Evolutionary conservation across 345 rosid species (phyloP).

Genomic region (Brassica juncea): DNA sequence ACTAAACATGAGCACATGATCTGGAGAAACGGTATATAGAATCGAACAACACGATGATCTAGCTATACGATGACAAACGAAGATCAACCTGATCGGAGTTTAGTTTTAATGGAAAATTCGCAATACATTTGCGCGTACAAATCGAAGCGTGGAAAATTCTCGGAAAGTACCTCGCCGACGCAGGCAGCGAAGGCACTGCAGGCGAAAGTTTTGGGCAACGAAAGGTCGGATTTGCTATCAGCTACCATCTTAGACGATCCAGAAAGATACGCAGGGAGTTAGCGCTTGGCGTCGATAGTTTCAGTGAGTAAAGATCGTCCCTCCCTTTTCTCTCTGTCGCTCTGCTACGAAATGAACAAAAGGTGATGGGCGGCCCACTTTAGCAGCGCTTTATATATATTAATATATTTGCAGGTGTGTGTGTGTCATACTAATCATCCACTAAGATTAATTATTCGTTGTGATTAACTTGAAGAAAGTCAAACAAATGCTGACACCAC

Average conservation of each 20-base stretch:
- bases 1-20: neutral
- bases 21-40: neutral
- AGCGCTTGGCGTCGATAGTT: conserved; percentile 16
- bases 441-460: neutral
- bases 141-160: neutral
- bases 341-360: neutral
- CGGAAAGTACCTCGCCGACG: conserved; percentile 71
- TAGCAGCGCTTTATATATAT: neutral
- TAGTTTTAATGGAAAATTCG: neutral
- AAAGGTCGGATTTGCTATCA: conserved; percentile 75
- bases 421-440: conserved; percentile 1
- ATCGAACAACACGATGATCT: neutral
- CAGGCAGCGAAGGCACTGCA: conserved; percentile 96
- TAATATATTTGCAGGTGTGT: neutral
- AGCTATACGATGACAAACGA: conserved; percentile 14
- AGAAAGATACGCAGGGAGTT: conserved; percentile 4
- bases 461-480: neutral
- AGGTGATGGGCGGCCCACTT: neutral
- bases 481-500: conserved; percentile 23
- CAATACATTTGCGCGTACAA: conserved; percentile 13
- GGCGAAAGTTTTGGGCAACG: conserved; percentile 77
- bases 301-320: conserved; percentile 19
- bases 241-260: conserved; percentile 68
- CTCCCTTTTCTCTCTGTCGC: neutral
- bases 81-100: conserved; percentile 9